Evolutionary conservation across 148 eudicot genomes (phyloP), one percentile per base, ranked within the genome.

Genomic region (Nyssa sinensis): DNA sequence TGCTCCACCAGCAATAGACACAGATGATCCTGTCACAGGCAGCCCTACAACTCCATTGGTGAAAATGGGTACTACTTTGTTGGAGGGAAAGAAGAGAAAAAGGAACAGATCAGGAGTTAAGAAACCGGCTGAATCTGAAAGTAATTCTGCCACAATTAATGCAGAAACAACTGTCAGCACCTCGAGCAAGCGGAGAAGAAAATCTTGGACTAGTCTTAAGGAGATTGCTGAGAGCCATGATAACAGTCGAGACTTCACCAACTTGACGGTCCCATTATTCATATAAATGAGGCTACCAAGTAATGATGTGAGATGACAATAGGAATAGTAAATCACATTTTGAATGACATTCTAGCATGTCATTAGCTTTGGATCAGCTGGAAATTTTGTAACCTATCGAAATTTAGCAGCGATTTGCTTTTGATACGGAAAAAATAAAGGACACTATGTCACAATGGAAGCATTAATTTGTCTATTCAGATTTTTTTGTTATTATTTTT

Each of bases 171-270:
- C 69, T 61, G 34, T 71, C 23, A 49, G 78, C 7, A 64, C 78
- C 0, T 86, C 87, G 4, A 88, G 71, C 71, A 90, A 76, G 76
- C 75, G 83, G 81, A 84, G 75, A 73, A 91, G 74, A 66, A 94
- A 88, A 82, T 64, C 90, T 33, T 91, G 98, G 95, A 91, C 87
- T 37, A 88, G 82, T 51, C 79, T 91, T 60, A 91, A 86, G 76
- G 97, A 91, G 59, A 90, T 90, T 74, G 97, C 93, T n/a, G 83
- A 87, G 77, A 81, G 67, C 64, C 78, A 47, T 24, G 86, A 80
- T 35, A 77, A 72, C 74, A 78, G 67, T 51, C 64, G 75, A 70
- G 84, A 80, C 39, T 72, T 88, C 3, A 37, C 77, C 25, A 77
- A 83, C 31, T 70, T 88, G n/a, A n/a, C n/a, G n/a, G n/a, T n/a